Percentiles rank a stretch among this genome's conserved stretches.
Conservation (phyloP, 345 rosid genomes). For the Citrus cavaleriei region DNA sequence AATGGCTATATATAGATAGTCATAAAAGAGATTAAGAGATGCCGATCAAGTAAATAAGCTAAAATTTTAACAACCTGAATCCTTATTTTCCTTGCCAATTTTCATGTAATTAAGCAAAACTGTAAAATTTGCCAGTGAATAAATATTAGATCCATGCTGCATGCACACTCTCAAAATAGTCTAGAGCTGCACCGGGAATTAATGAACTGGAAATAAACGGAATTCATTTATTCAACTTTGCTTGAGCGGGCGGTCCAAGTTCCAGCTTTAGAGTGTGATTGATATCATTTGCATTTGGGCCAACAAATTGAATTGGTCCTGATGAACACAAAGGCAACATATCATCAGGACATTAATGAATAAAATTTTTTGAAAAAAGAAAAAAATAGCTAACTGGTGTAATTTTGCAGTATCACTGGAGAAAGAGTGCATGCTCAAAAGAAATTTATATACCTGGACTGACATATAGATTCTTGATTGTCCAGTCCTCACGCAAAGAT, state of each 20-base stretch:
- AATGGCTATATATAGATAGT: not conserved
- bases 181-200: too few relatives aligned
- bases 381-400: too few relatives aligned
- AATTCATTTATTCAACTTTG: not conserved
- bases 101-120: not conserved
- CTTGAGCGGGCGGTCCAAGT: constrained; percentile 13
- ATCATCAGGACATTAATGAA: too few relatives aligned
- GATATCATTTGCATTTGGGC: constrained; percentile 26
- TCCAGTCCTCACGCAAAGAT: constrained; percentile 34
- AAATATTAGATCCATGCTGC: not conserved
- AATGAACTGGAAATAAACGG: not conserved
- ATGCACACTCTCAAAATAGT: too few relatives aligned
- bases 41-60: not conserved
- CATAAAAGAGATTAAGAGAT: not conserved
- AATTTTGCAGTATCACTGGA: not conserved
- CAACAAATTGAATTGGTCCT: constrained; percentile 42
- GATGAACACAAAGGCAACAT: not conserved
- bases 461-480: constrained; percentile 29
- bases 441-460: constrained; percentile 27
- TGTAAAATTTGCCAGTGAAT: not conserved
- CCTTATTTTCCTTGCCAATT: not conserved
- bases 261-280: constrained; percentile 32
- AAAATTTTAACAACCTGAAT: not conserved
- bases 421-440: not conserved
- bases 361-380: too few relatives aligned